These are phyloP conservation scores for Macrolepiota fuliginosa DNA, from an alignment of 768 basidiomycete species.

Conservation along the genomic window DNA sequence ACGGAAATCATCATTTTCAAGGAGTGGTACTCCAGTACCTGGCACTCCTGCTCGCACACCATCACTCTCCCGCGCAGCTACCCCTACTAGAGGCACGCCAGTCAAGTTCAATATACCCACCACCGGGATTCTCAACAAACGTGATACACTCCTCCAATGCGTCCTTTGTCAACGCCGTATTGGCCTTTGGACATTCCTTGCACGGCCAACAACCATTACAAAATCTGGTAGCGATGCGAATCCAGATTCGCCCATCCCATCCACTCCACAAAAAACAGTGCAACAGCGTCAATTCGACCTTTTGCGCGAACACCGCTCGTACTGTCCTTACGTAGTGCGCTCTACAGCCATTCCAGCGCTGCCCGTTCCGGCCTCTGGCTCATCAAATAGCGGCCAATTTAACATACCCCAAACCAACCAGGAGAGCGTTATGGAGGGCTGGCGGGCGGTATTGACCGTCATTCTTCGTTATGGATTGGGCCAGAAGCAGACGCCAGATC, in stretches of 20 bases:
- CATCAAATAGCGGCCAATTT: constrained; percentile 3
- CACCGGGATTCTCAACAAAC: constrained; percentile 24
- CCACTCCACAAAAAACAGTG: constrained; percentile 25
- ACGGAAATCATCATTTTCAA: neutral
- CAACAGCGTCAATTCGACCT: constrained; percentile 63
- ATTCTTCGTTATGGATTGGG: constrained; percentile 65
- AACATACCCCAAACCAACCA: constrained; percentile 14
- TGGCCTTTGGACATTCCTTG: constrained; percentile 72
- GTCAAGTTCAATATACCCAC: constrained; percentile 27
- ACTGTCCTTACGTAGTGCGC: constrained; percentile 79
- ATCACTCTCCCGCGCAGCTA: constrained; percentile 20
- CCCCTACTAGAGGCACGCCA: constrained; percentile 14
- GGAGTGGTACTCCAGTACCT: constrained; percentile 9
- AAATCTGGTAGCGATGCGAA: neutral
- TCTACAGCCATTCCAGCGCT: constrained; percentile 64
- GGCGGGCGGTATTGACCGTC: constrained; percentile 74
- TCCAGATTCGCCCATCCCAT: constrained; percentile 10
- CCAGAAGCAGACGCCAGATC: constrained; percentile 46
- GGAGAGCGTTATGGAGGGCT: constrained; percentile 58
- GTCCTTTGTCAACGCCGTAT: constrained; percentile 73
- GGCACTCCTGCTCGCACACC: constrained; percentile 13
- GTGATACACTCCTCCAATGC: constrained; percentile 61
- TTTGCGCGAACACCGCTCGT: constrained; percentile 79
- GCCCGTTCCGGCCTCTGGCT: constrained; percentile 31
- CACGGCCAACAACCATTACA: constrained; percentile 19